Evolutionary conservation across 805 yeast species (phyloP), one percentile per base, ranked within the genome.

Genomic region (Candida pseudofarinosa): DNA sequence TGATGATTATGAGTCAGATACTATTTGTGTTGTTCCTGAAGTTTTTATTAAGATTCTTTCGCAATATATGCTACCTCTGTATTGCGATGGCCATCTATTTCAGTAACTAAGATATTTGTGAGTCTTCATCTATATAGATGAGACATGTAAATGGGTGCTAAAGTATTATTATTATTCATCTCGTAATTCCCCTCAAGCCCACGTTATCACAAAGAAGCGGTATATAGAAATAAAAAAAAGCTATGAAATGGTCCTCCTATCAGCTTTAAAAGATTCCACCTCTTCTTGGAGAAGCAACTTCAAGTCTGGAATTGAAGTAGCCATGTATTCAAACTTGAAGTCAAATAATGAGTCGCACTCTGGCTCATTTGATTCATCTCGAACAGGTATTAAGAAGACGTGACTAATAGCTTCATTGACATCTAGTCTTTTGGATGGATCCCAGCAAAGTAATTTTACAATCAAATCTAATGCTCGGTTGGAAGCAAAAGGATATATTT

Each of bases 401-500:
- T 85, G 88, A 4, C 65, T 62, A 10, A 90, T 56, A 1, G 85
- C 78, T 47, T 76, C 67, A 2, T 70, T 73, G 1, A 85, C 85
- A 0, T 71, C 71, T 19, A 69, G 66, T 40, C 98, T 69, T 16
- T 58, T 51, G 1, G 56, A 61, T 0, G 83, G 74, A 44, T 79
- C 83, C 89, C 95, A 90, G 39, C 74, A 67, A 10, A 90, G 52
- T 36, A 89, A 62, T 8, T 55, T 59, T 1, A 69, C 70, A 23
- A 89, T 54, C 38, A 90, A 63, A 35, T 78, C 73, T 7, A 69
- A 62, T 2, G 85, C 85, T 1, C 58, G 59, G 0, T 42, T 47
- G 8, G 76, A 69, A 0, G 89, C 88, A 56, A 70, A 79, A 1
- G 95, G 90, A 52, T 79, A 85, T 2, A 85, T 19, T 48, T 41